Percentiles rank a stretch among this genome's conserved stretches.
phyloP scores from a whole-genome alignment of 169 alveolate genomes.

The Plasmodium gonderi region DNA sequence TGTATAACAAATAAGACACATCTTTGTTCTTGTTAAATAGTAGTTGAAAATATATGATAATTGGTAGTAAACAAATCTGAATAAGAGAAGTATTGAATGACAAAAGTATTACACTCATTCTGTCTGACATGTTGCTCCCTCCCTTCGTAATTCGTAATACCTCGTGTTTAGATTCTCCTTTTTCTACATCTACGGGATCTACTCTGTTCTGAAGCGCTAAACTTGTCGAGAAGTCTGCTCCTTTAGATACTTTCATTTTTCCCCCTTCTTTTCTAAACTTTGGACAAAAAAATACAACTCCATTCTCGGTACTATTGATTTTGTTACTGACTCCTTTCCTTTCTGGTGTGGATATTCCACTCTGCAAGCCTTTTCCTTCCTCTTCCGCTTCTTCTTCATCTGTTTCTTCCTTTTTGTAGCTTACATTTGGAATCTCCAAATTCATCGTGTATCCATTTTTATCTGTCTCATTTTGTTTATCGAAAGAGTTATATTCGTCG shows the following conservation, averaged over 20 bases:
- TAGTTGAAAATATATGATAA: constrained; percentile 50
- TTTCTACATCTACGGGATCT: background rate
- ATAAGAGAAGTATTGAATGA: constrained; percentile 49
- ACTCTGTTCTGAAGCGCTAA: background rate
- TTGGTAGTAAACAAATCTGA: constrained; percentile 45
- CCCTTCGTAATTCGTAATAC: background rate
- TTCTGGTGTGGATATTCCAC: background rate
- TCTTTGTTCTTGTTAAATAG: constrained; percentile 38
- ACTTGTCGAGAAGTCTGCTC: background rate
- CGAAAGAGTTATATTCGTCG: background rate
- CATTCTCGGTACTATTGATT: background rate
- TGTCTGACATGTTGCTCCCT: background rate
- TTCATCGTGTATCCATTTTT: background rate
- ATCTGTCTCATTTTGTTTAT: background rate
- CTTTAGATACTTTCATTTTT: background rate
- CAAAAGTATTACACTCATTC: constrained; percentile 44
- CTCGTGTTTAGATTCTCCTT: background rate
- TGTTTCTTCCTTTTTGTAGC: background rate
- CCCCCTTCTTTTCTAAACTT: background rate
- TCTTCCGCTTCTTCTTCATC: background rate
- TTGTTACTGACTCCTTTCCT: background rate
- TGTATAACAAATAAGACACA: constrained; percentile 34
- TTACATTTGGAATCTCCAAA: background rate
- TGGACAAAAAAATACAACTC: background rate
- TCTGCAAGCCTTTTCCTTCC: no score